A percentile compares a stretch with the other conserved stretches of the same genome.
phyloP scores from a whole-genome alignment of 257 asterid genomes.

The Solanum acaule region DNA sequence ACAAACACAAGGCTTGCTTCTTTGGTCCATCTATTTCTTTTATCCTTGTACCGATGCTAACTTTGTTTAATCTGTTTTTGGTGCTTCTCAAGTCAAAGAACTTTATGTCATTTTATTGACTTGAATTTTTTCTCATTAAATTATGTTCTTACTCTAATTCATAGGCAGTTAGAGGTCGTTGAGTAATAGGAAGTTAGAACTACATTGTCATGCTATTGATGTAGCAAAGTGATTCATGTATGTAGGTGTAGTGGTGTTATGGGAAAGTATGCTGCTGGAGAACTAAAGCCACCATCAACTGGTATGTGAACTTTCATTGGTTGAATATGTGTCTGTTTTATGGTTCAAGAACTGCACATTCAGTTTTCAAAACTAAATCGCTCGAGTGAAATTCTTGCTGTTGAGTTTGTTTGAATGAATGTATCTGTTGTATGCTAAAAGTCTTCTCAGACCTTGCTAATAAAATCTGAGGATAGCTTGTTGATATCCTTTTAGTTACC shows the following conservation, averaged over 20 bases:
- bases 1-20: not conserved
- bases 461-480: not conserved
- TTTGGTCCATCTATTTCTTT: not conserved
- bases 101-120: not conserved
- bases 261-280: slow-evolving; percentile 99
- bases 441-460: not conserved
- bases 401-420: not conserved
- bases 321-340: not conserved
- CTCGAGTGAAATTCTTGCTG: not conserved
- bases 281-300: slow-evolving; percentile 83
- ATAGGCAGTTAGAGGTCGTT: not conserved
- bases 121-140: not conserved
- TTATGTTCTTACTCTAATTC: not conserved
- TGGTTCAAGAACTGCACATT: not conserved
- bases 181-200: not conserved
- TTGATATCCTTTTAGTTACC: not conserved
- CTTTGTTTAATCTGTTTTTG: not conserved
- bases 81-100: not conserved
- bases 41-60: not conserved
- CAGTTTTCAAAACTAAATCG: not conserved
- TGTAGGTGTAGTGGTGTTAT: slow-evolving; percentile 98
- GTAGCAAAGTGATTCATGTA: not conserved
- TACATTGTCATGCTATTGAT: slow-evolving; percentile 4
- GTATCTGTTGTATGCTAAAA: not conserved
- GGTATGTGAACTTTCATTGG: slow-evolving; percentile 44